phyloP scores from a whole-genome alignment of 2,329 filamentous ascomycete species.

The Hypoxylon sp. region DNA sequence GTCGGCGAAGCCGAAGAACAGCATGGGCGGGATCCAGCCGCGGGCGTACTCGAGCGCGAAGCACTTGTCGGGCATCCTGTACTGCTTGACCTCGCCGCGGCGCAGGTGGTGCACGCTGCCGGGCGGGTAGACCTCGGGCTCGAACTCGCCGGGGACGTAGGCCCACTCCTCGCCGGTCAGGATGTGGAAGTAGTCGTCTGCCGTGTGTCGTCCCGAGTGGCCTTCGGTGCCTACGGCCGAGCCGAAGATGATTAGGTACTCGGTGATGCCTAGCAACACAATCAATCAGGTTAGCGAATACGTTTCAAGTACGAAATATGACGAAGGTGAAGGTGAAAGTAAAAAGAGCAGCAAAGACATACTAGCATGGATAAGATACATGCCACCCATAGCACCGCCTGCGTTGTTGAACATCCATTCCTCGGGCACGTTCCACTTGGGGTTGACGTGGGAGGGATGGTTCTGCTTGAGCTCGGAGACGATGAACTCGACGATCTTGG shows the following conservation, averaged over 20 bases:
- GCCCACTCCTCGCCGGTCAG: constrained; percentile 79
- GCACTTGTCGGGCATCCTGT: constrained; percentile 78
- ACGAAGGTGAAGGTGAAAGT: too few relatives aligned
- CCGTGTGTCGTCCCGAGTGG: constrained; percentile 87
- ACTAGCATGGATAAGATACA: constrained; percentile 91
- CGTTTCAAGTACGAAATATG: not conserved
- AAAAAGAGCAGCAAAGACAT: too few relatives aligned
- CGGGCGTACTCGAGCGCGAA: constrained; percentile 86
- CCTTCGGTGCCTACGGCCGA: constrained; percentile 86
- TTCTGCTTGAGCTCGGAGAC: constrained; percentile 70
- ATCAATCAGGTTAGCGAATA: too few relatives aligned
- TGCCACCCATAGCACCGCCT: constrained; percentile 88
- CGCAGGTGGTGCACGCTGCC: constrained; percentile 76
- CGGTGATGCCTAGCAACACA: constrained; percentile 80
- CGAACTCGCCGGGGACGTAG: constrained; percentile 73
- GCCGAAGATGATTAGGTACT: constrained; percentile 91
- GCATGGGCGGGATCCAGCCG: constrained; percentile 93
- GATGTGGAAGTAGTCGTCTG: constrained; percentile 96
- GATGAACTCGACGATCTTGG: constrained; percentile 73
- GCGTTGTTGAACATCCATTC: constrained; percentile 95
- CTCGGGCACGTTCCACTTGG: constrained; percentile 58
- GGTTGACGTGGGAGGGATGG: constrained; percentile 66
- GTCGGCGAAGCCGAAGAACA: constrained; percentile 89
- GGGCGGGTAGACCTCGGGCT: constrained; percentile 73
- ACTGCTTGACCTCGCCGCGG: constrained; percentile 80